A percentile compares a stretch with the other conserved stretches of the same genome.
These are phyloP conservation scores for Rhizopogon salebrosus DNA, from an alignment of 768 basidiomycete genomes.

Conservation along the genomic window DNA sequence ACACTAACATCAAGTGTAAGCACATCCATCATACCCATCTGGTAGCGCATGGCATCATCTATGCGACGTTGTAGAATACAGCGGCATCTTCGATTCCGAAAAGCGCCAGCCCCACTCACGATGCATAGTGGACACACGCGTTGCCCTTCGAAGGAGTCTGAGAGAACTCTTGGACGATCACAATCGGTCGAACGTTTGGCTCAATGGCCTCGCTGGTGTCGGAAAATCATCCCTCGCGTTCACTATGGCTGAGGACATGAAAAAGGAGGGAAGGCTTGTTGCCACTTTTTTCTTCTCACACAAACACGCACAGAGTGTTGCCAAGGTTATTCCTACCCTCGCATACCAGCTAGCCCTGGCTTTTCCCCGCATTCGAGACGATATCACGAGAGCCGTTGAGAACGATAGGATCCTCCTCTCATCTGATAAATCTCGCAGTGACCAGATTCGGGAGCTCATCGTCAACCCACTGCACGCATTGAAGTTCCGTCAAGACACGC, in stretches of 20 bases:
- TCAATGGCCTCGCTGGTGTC: not conserved
- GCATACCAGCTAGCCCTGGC: constrained; percentile 11
- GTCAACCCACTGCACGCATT: constrained; percentile 5
- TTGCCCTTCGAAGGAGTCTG: not conserved
- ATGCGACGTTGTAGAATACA: not conserved
- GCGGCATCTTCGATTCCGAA: not conserved
- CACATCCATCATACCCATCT: not conserved
- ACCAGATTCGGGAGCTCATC: constrained; percentile 10
- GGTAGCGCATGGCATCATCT: not conserved
- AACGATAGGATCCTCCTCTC: constrained; percentile 2
- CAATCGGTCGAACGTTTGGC: not conserved
- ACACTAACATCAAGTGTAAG: not conserved
- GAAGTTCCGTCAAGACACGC: constrained; percentile 1
- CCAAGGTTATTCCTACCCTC: constrained; percentile 9
- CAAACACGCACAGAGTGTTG: not conserved
- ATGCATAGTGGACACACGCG: not conserved
- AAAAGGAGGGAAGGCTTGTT: no score
- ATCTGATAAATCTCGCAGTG: not conserved
- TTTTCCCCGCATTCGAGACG: constrained; percentile 5
- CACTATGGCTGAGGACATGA: not conserved
- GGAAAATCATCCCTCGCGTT: not conserved
- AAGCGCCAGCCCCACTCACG: not conserved
- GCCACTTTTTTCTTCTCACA: constrained; percentile 16
- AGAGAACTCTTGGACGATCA: not conserved
- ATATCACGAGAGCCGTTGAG: constrained; percentile 9